Base-by-base conservation (phyloP, 768 basidiomycete species). In the Infundibulicybe gibba region DNA sequence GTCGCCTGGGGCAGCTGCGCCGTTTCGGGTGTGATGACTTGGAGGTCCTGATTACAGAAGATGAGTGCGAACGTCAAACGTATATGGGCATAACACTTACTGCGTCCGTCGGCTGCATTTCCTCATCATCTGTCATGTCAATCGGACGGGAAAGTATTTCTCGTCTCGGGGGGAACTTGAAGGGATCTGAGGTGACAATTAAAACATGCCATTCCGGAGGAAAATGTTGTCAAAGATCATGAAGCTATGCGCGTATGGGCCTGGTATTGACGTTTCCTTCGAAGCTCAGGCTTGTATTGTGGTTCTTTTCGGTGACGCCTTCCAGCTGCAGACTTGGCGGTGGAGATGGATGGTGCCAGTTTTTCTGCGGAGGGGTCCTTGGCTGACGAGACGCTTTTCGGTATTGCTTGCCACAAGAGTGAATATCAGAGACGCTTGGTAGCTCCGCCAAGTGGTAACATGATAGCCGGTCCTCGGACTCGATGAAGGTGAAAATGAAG, bases 201-300 rank as follows among this genome's bases (percentile, higher is more conserved):
- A 83, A 51, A 90, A 75, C 1, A 84, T 88, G 15, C 86, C 85
- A 52, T 87, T 82, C 44, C 77, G 72, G 61, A 90, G 76, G 64
- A 90, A 89, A 3, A 92, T 62, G 49, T 85, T 77, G 43, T 81
- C 79, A 52, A 90, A 80, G 32, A 89, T 64, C 0, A 85, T 88
- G 77, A 88, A 90, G 14, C 89, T 87, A 38, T 75, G 70, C 14
- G 71, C 71, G 45, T 79, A 75, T 35, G 74, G 25, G 25, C 25
- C 25, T 25, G 25, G 25, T 25, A 25, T 25, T 25, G 25, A 25
- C 25, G 25, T 25, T 25, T 25, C 25, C 4, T 25, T 25, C 25
- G 25, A 25, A 8, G 25, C 25, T 25, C n/a, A n/a, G n/a, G n/a
- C n/a, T n/a, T n/a, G n/a, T n/a, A n/a, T 25, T 25, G 25, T 25